phyloP scores from a whole-genome alignment of 371 early-diverging fungal species.

The Chytridiales sp. region DNA sequence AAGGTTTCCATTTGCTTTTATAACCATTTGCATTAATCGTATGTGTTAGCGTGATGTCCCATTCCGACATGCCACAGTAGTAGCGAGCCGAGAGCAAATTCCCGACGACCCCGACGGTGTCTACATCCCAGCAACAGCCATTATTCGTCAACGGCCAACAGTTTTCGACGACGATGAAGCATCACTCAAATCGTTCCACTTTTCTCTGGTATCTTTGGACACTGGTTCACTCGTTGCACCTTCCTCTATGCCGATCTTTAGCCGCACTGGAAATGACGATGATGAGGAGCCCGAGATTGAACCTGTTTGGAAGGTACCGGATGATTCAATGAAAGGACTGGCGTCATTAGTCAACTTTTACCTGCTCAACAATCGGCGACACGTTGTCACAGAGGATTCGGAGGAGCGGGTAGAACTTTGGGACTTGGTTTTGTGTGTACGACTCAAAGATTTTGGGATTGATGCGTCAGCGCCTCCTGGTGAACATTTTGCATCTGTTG shows the following conservation, averaged over 20 bases:
- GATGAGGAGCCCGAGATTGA: constrained; percentile 23
- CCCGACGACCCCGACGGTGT: constrained; percentile 20
- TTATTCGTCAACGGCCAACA: constrained; percentile 28
- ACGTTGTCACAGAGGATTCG: constrained; percentile 84
- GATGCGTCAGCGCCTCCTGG: constrained; percentile 1
- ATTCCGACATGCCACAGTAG: constrained; percentile 36
- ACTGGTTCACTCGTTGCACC: constrained; percentile 27
- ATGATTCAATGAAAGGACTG: constrained; percentile 47
- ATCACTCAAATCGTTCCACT: constrained; percentile 44
- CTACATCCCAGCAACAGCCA: constrained; percentile 50
- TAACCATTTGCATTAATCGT: constrained; percentile 1
- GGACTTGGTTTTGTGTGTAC: constrained; percentile 72
- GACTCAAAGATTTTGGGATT: constrained; percentile 22
- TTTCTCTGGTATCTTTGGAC: constrained; percentile 49
- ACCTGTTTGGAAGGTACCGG: constrained; percentile 36
- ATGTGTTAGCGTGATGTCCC: constrained; percentile 56
- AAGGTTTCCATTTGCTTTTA: constrained; percentile 8
- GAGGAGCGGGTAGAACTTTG: constrained; percentile 79
- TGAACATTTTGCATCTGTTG: constrained; percentile 51
- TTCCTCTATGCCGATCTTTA: constrained; percentile 6
- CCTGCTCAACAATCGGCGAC: constrained; percentile 80
- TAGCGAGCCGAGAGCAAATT: constrained; percentile 35
- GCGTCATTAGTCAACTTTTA: constrained; percentile 66
- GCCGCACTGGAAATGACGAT: not conserved
- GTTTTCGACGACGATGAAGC: constrained; percentile 20